Percentiles rank a stretch among this genome's conserved stretches.
Conservation (phyloP, 306 rosid species). For the Phaseolus lunatus region DNA sequence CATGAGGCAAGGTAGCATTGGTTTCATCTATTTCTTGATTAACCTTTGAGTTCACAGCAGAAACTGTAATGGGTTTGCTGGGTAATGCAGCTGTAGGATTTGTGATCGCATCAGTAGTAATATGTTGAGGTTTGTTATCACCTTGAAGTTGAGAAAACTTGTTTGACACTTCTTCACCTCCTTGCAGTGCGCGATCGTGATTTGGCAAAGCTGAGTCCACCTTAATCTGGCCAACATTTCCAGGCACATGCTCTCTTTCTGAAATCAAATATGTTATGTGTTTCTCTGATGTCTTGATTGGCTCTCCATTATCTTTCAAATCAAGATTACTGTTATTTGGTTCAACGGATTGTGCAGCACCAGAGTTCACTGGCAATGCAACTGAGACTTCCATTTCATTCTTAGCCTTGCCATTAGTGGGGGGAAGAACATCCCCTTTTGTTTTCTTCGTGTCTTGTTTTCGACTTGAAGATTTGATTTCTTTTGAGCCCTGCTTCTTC, state of each 20-base stretch:
- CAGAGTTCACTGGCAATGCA: constrained; percentile 50
- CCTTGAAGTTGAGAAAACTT: constrained; percentile 52
- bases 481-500: constrained; percentile 67
- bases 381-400: constrained; percentile 47
- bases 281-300: constrained; percentile 50
- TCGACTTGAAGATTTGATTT: constrained; percentile 59
- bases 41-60: constrained; percentile 50
- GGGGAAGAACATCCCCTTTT: constrained; percentile 50
- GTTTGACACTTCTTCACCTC: constrained; percentile 43
- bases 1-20: constrained; percentile 45
- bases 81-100: constrained; percentile 54
- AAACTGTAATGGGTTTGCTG: constrained; percentile 41
- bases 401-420: constrained; percentile 50
- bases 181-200: constrained; percentile 42
- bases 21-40: constrained; percentile 51
- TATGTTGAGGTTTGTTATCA: constrained; percentile 57
- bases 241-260: constrained; percentile 43
- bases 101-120: constrained; percentile 48
- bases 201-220: constrained; percentile 38
- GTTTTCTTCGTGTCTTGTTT: constrained; percentile 49
- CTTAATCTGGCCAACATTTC: constrained; percentile 39
- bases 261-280: constrained; percentile 40
- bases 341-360: constrained; percentile 46
- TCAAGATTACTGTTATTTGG: constrained; percentile 40
- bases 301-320: constrained; percentile 52